Conservation (phyloP, 2,329 filamentous ascomycete genomes). For the Ophiostoma pallidulum region DNA sequence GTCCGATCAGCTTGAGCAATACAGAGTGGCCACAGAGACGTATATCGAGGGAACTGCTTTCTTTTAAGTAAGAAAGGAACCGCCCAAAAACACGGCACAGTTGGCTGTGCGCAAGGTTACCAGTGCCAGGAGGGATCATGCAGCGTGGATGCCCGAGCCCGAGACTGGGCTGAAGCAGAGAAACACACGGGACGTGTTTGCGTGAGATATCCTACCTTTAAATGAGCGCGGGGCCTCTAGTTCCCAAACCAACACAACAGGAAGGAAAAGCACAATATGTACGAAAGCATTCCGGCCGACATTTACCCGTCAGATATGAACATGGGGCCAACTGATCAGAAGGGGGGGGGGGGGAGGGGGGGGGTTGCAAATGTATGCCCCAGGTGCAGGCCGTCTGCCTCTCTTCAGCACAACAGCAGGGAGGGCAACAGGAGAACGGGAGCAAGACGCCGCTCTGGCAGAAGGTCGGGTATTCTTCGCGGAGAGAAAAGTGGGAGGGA, state of each 20-base stretch:
- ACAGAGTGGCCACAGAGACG: not conserved
- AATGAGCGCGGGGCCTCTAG: not conserved
- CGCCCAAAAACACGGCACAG: not conserved
- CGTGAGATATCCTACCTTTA: too few species aligned
- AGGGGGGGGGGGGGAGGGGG: too few species aligned
- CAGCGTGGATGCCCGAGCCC: not conserved
- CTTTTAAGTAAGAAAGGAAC: not conserved
- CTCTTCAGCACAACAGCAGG: not conserved
- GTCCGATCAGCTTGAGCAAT: too few species aligned
- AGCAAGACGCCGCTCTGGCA: not conserved
- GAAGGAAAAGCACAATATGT: not conserved
- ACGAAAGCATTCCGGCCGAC: conserved; percentile 14
- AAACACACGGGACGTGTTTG: not conserved
- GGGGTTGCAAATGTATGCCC: conserved; percentile 10
- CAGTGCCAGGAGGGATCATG: not conserved
- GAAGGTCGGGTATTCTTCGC: conserved; percentile 1
- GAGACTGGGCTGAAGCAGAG: not conserved
- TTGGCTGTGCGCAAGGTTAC: not conserved
- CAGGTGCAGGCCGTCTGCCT: not conserved
- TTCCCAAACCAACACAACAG: not conserved
- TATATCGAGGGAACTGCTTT: not conserved
- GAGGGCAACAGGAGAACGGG: not conserved
- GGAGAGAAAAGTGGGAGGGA: not conserved
- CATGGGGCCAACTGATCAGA: too few species aligned
- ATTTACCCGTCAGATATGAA: conserved; percentile 22